Conservation (phyloP, 106 monocot species). For the Agapanthus africanus region DNA sequence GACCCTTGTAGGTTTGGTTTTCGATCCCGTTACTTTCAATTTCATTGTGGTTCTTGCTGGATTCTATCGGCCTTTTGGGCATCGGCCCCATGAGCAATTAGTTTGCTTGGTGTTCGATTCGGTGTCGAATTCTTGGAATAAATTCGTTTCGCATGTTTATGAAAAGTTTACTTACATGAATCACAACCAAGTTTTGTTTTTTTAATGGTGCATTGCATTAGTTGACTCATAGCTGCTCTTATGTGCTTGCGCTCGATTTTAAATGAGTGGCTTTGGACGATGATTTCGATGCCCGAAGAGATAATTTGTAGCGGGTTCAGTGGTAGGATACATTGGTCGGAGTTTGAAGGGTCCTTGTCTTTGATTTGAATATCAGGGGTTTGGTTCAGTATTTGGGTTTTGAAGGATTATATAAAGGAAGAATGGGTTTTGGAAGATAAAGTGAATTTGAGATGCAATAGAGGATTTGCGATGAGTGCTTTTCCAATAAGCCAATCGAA, state of each 20-base stretch:
- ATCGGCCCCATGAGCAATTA: constrained; percentile 26
- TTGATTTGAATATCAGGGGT: constrained; percentile 36
- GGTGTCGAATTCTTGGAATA: constrained; percentile 34
- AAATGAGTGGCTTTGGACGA: constrained; percentile 29
- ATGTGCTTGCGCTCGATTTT: constrained; percentile 33
- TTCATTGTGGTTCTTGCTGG: constrained; percentile 51
- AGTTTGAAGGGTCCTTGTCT: constrained; percentile 46
- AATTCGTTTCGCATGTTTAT: constrained; percentile 18
- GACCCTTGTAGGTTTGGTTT: constrained; percentile 21
- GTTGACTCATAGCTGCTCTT: constrained; percentile 44
- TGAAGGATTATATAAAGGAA: constrained; percentile 39
- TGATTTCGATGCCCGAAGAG: constrained; percentile 49
- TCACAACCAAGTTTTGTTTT: constrained; percentile 47
- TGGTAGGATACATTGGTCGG: constrained; percentile 44
- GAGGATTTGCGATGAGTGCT: constrained; percentile 30
- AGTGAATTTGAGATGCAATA: constrained; percentile 53
- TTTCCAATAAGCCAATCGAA: constrained; percentile 45
- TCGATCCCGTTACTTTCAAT: constrained; percentile 17
- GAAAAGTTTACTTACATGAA: constrained; percentile 76
- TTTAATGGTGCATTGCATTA: constrained; percentile 39
- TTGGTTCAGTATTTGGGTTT: constrained; percentile 50
- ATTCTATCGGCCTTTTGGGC: constrained; percentile 50
- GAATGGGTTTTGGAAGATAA: constrained; percentile 48
- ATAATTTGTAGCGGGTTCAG: constrained; percentile 11
- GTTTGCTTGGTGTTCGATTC: constrained; percentile 55